Evolutionary conservation across 306 rosid genomes (phyloP).

Genomic region (Morella rubra): DNA sequence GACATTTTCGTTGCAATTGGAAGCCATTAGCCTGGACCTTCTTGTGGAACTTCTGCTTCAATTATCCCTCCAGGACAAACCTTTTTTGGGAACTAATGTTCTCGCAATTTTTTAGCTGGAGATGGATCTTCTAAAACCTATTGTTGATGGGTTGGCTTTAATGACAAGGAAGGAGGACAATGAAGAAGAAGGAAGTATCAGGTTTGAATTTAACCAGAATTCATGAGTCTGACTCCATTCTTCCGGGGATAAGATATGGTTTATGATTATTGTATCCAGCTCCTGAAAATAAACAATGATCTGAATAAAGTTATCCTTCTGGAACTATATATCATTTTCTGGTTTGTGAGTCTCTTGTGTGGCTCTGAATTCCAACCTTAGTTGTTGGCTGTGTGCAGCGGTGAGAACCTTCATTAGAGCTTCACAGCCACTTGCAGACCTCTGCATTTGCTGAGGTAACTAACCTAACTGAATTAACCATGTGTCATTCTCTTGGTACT

Average conservation of each 20-base stretch:
- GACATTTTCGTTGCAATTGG: constrained; percentile 9
- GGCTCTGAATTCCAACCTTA: constrained; percentile 33
- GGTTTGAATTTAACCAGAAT: constrained; percentile 46
- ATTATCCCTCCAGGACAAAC: constrained; percentile 16
- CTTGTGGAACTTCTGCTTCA: constrained; percentile 13
- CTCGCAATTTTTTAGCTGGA: constrained; percentile 27
- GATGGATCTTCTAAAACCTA: constrained; percentile 25
- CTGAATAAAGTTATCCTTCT: constrained; percentile 14
- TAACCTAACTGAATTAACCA: constrained; percentile 42
- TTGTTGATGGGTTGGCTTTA: constrained; percentile 27
- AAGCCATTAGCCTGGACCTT: constrained; percentile 4
- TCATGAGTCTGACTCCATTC: constrained; percentile 32
- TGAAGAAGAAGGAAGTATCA: constrained; percentile 37
- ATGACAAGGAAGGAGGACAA: constrained; percentile 12
- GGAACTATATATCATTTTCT: background rate
- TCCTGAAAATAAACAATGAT: constrained; percentile 21
- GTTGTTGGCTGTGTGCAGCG: constrained; percentile 52
- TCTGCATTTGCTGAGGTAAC: constrained; percentile 61
- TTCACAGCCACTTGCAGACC: constrained; percentile 32
- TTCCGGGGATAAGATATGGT: constrained; percentile 16
- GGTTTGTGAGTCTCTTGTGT: constrained; percentile 16
- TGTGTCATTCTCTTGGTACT: background rate
- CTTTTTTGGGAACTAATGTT: constrained; percentile 17
- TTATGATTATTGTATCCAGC: constrained; percentile 32
- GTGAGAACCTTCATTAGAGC: constrained; percentile 43